Percentiles rank a stretch among this genome's conserved stretches.
Evolutionary conservation across 352 stramenopile species (phyloP).

Genomic region (Phytophthora multivora): DNA sequence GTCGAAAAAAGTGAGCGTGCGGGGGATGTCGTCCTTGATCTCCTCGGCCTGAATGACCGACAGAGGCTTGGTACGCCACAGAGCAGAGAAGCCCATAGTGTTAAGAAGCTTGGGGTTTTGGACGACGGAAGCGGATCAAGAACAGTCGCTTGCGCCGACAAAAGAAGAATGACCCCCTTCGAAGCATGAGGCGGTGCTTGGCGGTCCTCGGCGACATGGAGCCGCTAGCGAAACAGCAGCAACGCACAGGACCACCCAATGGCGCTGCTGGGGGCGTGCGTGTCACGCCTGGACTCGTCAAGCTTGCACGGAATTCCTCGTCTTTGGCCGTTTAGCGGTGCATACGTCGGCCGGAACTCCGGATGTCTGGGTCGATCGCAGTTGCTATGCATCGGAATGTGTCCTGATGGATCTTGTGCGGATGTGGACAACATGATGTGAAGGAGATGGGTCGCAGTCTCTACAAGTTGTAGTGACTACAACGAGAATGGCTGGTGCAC

Average conservation of each 20-base stretch:
- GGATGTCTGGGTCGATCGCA: conserved; percentile 24
- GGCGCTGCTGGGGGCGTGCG: background rate
- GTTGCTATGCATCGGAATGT: conserved; percentile 13
- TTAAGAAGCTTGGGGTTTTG: conserved; percentile 1
- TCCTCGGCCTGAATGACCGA: conserved; percentile 66
- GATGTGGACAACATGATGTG: conserved; percentile 1
- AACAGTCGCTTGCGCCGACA: conserved; percentile 8
- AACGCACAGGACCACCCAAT: conserved; percentile 27
- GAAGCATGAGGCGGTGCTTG: conserved; percentile 9
- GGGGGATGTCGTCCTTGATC: conserved; percentile 44
- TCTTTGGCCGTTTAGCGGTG: conserved; percentile 27
- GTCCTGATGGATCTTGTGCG: conserved; percentile 22
- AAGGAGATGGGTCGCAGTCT: background rate
- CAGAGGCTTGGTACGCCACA: conserved; percentile 65
- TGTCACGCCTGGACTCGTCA: conserved; percentile 20
- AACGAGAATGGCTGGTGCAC: conserved; percentile 8
- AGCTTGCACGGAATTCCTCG: conserved; percentile 15
- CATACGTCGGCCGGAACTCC: conserved; percentile 22
- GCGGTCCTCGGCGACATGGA: conserved; percentile 12
- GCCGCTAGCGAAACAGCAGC: conserved; percentile 24
- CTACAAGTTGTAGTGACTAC: too few species aligned
- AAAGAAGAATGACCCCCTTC: conserved; percentile 18
- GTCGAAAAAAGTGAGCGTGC: conserved; percentile 77
- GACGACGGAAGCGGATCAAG: background rate
- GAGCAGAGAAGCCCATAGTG: conserved; percentile 21